Evolutionary conservation across 169 alveolate genomes (phyloP).

Genomic region (Eimeria zaria): DNA sequence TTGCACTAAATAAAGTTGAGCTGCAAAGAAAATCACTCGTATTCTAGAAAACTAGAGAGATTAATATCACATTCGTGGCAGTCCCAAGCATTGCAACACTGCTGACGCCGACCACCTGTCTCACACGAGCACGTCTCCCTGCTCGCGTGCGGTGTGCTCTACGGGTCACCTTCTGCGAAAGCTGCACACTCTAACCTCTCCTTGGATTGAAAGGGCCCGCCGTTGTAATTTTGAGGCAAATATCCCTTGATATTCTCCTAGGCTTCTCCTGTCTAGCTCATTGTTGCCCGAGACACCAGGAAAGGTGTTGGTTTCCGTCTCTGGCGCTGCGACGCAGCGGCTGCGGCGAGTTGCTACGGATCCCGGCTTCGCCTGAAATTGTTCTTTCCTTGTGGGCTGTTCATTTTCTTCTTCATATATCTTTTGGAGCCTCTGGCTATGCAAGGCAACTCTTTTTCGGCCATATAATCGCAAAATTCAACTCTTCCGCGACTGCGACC

Average conservation of each 20-base stretch:
- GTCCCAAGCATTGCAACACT: slow-evolving; percentile 47
- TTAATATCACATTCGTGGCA: neutral
- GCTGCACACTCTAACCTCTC: slow-evolving; percentile 59
- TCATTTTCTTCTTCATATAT: neutral
- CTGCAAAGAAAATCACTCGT: neutral
- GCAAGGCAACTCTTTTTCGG: neutral
- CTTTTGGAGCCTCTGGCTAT: slow-evolving; percentile 8
- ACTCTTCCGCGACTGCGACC: neutral
- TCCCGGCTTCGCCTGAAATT: slow-evolving; percentile 11
- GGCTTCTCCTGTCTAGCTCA: neutral
- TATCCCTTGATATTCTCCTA: slow-evolving; percentile 33
- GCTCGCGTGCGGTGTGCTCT: slow-evolving; percentile 65
- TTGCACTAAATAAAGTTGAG: neutral
- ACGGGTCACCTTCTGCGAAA: slow-evolving; percentile 17
- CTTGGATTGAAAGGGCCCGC: slow-evolving; percentile 20
- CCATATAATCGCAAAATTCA: neutral
- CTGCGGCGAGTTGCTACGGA: slow-evolving; percentile 31
- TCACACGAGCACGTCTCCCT: slow-evolving; percentile 75
- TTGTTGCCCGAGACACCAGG: slow-evolving; percentile 15
- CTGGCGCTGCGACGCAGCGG: slow-evolving; percentile 59
- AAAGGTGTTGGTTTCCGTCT: neutral
- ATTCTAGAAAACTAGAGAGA: neutral
- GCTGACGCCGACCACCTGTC: slow-evolving; percentile 77
- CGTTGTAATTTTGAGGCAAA: slow-evolving; percentile 17
- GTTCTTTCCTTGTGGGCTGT: neutral